Conservation (phyloP, 768 basidiomycete species). For the Lentinula boryana region DNA sequence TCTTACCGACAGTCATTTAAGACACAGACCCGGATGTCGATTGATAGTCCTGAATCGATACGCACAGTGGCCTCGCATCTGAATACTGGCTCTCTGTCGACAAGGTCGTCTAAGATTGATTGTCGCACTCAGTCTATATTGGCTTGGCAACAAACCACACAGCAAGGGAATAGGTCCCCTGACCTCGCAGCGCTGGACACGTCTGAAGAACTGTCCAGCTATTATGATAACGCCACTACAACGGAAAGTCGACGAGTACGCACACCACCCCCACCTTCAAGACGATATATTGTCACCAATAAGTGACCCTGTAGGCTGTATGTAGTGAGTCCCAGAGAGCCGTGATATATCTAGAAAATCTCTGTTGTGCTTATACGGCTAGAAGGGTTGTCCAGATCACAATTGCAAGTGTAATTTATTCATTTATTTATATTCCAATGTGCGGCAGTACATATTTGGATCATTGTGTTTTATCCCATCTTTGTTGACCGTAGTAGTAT, state of each 20-base stretch:
- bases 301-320: constrained; percentile 12
- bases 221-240: constrained; percentile 22
- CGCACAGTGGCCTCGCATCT: neutral
- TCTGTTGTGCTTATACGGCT: too few relatives aligned
- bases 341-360: too few relatives aligned
- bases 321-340: too few relatives aligned
- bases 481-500: constrained; percentile 29
- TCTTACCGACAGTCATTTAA: constrained; percentile 12
- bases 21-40: constrained; percentile 2
- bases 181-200: constrained; percentile 18
- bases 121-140: constrained; percentile 18
- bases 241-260: constrained; percentile 13
- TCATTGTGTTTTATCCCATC: neutral
- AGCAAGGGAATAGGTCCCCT: constrained; percentile 16
- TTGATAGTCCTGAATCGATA: neutral
- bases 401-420: neutral
- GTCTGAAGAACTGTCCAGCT: constrained; percentile 25
- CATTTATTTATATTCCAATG: too few relatives aligned
- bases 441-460: neutral
- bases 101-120: neutral
- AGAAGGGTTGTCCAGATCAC: too few relatives aligned
- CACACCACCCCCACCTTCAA: constrained; percentile 17
- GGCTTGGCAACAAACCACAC: constrained; percentile 24
- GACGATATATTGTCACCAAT: constrained; percentile 27
- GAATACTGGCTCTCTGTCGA: neutral